These are phyloP conservation scores for Ceratorhiza oryzae-sativae DNA, from an alignment of 1,284 basidiomycete species.

Conservation along the genomic window DNA sequence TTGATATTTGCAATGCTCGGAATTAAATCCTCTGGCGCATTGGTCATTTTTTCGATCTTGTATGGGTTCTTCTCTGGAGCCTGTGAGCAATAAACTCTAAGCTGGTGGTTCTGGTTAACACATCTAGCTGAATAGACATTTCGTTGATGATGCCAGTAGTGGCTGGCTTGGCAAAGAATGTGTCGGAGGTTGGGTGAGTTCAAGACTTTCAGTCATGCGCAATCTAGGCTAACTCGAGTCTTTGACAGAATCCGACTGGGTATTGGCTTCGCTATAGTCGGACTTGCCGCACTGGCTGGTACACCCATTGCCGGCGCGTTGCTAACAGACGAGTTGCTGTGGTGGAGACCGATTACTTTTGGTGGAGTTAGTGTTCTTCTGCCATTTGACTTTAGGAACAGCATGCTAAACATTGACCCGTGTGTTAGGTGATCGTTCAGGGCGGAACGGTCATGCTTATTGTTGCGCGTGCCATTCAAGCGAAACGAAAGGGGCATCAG, in stretches of 20 bases:
- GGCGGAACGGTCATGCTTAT: neutral
- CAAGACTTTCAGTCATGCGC: neutral
- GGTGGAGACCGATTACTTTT: slow-evolving; percentile 38
- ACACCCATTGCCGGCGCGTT: slow-evolving; percentile 37
- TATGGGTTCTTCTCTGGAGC: slow-evolving; percentile 42
- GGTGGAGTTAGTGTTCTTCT: slow-evolving; percentile 9
- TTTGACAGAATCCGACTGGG: slow-evolving; percentile 35
- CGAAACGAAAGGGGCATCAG: slow-evolving; percentile 13
- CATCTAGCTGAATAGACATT: neutral
- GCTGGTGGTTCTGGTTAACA: neutral
- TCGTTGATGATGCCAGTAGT: slow-evolving; percentile 25
- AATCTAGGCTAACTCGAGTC: neutral
- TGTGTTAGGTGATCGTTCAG: slow-evolving; percentile 16
- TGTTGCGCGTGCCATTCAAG: slow-evolving; percentile 15
- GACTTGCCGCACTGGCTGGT: slow-evolving; percentile 29
- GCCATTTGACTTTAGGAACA: neutral
- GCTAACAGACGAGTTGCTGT: neutral
- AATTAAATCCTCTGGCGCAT: slow-evolving; percentile 22
- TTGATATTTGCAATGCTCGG: slow-evolving; percentile 43
- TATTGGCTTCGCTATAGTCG: slow-evolving; percentile 23
- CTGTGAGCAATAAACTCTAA: slow-evolving; percentile 11
- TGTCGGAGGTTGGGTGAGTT: slow-evolving; percentile 39
- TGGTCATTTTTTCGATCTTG: slow-evolving; percentile 40
- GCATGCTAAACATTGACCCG: neutral
- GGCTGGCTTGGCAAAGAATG: slow-evolving; percentile 12